These are phyloP conservation scores for Yarrowia deformans DNA, from an alignment of 805 yeast genomes.

Conservation along the genomic window DNA sequence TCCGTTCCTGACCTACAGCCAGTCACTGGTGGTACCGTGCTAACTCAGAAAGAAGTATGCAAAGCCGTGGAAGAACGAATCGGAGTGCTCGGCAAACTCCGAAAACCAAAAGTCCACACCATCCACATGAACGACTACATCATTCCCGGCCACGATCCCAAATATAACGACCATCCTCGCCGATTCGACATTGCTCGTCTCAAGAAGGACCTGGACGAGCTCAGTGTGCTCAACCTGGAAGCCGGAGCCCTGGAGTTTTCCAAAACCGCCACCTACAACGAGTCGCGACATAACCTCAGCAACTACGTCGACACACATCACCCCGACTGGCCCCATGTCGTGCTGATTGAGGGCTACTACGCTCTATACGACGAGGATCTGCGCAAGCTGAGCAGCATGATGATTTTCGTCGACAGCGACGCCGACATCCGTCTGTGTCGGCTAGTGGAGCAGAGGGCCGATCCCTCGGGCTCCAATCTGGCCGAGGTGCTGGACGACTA, in stretches of 20 bases:
- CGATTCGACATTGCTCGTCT: conserved; percentile 51
- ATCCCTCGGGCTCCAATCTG: conserved; percentile 45
- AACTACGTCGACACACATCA: conserved; percentile 43
- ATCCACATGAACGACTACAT: conserved; percentile 58
- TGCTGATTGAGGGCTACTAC: conserved; percentile 77
- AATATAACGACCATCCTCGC: conserved; percentile 38
- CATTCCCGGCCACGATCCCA: conserved; percentile 36
- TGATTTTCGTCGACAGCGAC: conserved; percentile 82
- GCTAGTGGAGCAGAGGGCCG: conserved; percentile 51
- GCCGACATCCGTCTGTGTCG: conserved; percentile 84
- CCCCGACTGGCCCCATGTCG: conserved; percentile 41
- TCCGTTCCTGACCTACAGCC: neutral
- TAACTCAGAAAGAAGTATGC: conserved; percentile 35
- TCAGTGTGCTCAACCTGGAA: conserved; percentile 1
- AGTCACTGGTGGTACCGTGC: neutral
- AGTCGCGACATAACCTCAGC: conserved; percentile 48
- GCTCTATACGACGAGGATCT: conserved; percentile 72
- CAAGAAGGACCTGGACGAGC: conserved; percentile 42
- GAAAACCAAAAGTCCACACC: conserved; percentile 45
- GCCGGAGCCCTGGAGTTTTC: conserved; percentile 23
- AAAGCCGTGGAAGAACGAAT: conserved; percentile 51
- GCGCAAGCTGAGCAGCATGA: conserved; percentile 64
- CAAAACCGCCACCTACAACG: conserved; percentile 10
- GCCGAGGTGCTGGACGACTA: conserved; percentile 55
- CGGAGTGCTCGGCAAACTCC: conserved; percentile 45